Conservation (phyloP, 331 rosid species). For the Spiraea crenata region DNA sequence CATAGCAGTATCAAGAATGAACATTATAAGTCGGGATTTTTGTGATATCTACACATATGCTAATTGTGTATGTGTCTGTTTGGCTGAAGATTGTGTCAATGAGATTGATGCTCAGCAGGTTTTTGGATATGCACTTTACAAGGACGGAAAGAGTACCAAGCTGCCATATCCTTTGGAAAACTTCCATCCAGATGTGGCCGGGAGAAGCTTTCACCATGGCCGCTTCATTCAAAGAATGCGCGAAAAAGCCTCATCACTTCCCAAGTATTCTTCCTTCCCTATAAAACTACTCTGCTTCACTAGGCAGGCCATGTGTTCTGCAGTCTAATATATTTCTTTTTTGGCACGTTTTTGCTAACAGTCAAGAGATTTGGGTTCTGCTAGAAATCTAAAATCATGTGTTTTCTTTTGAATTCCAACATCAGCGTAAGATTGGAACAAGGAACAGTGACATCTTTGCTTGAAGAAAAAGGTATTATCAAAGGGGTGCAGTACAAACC, state of each 20-base stretch:
- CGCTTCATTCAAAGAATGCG: conserved; percentile 25
- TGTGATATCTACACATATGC: no score
- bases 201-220: conserved; percentile 31
- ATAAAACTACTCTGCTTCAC: neutral
- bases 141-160: conserved; percentile 23
- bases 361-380: neutral
- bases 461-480: conserved; percentile 15
- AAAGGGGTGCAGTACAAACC: conserved; percentile 28
- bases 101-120: conserved; percentile 33
- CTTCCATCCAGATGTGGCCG: conserved; percentile 22
- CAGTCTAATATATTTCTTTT: neutral
- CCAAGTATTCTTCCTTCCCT: conserved; percentile 20
- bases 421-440: conserved; percentile 23
- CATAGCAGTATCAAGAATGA: neutral
- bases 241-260: conserved; percentile 23
- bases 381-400: neutral
- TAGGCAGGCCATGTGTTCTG: neutral
- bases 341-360: no score
- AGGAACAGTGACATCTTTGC: conserved; percentile 19
- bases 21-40: no score
- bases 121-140: conserved; percentile 28
- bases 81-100: conserved; percentile 24
- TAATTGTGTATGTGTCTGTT: neutral
- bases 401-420: neutral
- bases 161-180: conserved; percentile 23